Percentiles rank a stretch among this genome's conserved stretches.
phyloP scores from a whole-genome alignment of 2,329 filamentous ascomycete species.

The Hymenoscyphus linearis region DNA sequence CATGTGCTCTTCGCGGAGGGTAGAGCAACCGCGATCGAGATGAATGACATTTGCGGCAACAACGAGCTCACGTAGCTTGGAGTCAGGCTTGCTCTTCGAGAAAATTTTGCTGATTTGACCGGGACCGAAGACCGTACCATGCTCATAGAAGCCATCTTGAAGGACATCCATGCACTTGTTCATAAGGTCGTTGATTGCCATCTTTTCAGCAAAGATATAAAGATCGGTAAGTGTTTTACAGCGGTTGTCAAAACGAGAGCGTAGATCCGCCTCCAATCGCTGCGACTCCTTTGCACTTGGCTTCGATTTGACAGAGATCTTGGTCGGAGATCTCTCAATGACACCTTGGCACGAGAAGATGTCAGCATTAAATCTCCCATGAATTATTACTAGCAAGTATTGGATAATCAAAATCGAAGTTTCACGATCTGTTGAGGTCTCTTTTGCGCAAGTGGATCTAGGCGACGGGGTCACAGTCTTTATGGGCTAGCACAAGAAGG shows the following conservation, averaged over 20 bases:
- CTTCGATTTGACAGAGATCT: not conserved
- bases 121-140: slow-evolving; percentile 14
- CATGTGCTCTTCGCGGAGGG: slow-evolving; percentile 15
- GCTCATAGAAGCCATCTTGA: slow-evolving; percentile 18
- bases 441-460: too few relatives aligned
- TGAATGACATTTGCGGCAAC: slow-evolving; percentile 16
- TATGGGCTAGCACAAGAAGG: not conserved
- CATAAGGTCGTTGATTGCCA: slow-evolving; percentile 10
- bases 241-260: not conserved
- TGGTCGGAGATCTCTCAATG: not conserved
- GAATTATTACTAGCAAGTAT: not conserved
- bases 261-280: not conserved
- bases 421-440: not conserved
- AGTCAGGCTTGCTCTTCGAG: slow-evolving; percentile 6
- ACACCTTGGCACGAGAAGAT: not conserved
- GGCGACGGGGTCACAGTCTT: too few relatives aligned
- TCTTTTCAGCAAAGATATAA: slow-evolving; percentile 16
- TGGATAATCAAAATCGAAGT: not conserved
- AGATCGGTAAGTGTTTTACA: slow-evolving; percentile 11
- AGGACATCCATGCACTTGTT: slow-evolving; percentile 20
- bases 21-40: slow-evolving; percentile 15
- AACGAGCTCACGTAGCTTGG: slow-evolving; percentile 17
- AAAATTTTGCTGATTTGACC: slow-evolving; percentile 5
- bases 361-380: not conserved
- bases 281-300: not conserved